These are phyloP conservation scores for Tetrahymena borealis DNA, from an alignment of 73 alveolate genomes.

Conservation along the genomic window DNA sequence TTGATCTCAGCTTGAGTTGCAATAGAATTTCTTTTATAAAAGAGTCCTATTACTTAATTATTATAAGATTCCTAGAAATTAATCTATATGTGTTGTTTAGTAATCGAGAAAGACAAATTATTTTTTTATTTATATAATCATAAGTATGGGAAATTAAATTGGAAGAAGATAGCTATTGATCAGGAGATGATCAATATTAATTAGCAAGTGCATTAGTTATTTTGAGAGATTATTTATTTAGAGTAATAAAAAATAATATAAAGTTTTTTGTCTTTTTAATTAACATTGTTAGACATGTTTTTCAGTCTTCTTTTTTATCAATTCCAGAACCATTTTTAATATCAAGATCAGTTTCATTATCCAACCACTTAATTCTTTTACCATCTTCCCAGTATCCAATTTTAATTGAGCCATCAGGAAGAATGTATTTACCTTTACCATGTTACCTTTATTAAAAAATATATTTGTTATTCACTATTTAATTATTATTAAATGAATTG, in stretches of 20 bases:
- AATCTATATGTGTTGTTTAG: too few species aligned
- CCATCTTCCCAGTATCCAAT: constrained; percentile 63
- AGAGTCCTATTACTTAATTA: too few species aligned
- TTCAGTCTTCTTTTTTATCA: not conserved
- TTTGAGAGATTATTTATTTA: too few species aligned
- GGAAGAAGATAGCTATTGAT: too few species aligned
- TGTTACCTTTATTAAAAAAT: constrained; percentile 47
- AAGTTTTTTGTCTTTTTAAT: not conserved
- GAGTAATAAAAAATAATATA: not conserved
- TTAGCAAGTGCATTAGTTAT: too few species aligned
- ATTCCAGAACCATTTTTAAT: not conserved
- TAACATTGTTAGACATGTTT: not conserved
- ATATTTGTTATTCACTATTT: constrained; percentile 56
- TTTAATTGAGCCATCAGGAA: constrained; percentile 48
- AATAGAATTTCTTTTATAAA: too few species aligned
- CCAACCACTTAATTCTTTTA: constrained; percentile 54
- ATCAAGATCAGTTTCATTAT: constrained; percentile 11
- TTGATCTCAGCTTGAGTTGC: too few species aligned
- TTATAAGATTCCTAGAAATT: too few species aligned
- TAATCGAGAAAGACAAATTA: too few species aligned
- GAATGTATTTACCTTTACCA: constrained; percentile 74
- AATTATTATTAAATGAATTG: constrained; percentile 34
- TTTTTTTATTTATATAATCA: too few species aligned
- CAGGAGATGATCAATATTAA: too few species aligned
- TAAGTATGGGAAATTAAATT: too few species aligned